phyloP scores from a whole-genome alignment of 768 basidiomycete genomes.

The Phaeolepiota aurea region DNA sequence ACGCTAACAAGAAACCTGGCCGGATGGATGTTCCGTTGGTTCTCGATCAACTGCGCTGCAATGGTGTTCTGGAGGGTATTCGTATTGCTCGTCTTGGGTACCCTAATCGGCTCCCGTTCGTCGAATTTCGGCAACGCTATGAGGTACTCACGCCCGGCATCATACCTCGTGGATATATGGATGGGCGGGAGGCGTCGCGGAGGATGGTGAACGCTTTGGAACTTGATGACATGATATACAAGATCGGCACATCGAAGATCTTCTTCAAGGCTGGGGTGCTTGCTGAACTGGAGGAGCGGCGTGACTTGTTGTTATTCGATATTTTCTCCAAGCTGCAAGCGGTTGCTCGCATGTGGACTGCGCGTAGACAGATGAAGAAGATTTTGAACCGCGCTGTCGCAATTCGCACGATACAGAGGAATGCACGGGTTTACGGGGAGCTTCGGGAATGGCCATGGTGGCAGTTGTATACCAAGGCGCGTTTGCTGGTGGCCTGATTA shows the following conservation, averaged over 20 bases:
- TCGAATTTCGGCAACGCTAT: constrained; percentile 95
- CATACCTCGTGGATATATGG: constrained; percentile 94
- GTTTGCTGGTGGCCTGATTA: constrained; percentile 3
- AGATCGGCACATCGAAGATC: constrained; percentile 93
- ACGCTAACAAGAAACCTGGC: constrained; percentile 83
- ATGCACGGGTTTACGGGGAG: constrained; percentile 86
- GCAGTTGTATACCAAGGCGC: constrained; percentile 90
- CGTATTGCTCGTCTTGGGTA: constrained; percentile 96
- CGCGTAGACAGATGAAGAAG: constrained; percentile 88
- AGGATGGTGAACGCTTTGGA: constrained; percentile 87
- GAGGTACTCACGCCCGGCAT: constrained; percentile 92
- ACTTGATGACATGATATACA: constrained; percentile 77
- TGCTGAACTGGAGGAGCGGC: constrained; percentile 89
- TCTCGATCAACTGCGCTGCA: constrained; percentile 93
- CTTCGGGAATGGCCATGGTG: constrained; percentile 98
- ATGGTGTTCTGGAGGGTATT: constrained; percentile 98
- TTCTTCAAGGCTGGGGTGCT: constrained; percentile 99
- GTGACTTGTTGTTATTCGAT: constrained; percentile 83
- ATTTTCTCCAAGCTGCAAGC: constrained; percentile 88
- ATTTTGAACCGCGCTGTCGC: constrained; percentile 88
- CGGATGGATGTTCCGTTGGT: constrained; percentile 91
- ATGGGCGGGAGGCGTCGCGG: constrained; percentile 88
- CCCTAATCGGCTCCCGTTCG: constrained; percentile 93
- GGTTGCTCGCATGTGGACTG: constrained; percentile 74
- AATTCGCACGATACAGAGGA: constrained; percentile 87